Base-by-base conservation (phyloP, 768 basidiomycete species). In the Hygrophoropsis aurantiaca region DNA sequence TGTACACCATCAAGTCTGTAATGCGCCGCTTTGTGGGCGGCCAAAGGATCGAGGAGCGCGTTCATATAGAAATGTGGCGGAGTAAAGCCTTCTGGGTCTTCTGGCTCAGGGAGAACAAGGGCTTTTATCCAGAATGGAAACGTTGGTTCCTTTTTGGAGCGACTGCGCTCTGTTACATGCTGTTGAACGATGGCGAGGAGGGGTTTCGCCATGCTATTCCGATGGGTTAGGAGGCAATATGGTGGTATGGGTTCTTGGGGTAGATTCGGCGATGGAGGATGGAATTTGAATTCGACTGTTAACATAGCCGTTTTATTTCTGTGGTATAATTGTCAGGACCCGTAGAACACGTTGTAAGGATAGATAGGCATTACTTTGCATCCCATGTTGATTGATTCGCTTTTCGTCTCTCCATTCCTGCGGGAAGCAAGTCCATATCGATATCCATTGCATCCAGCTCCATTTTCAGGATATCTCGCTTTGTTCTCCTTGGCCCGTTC, bases 361-460 rank as follows among this genome's bases (percentile, higher is more conserved):
- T 42, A 43, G 46, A 40, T 35, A 34, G 25, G 71, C 80, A 54
- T 49, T 66, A 95, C 93, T 79, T 90, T 63, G 73, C 70, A 69
- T 94, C 86, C 82, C 88, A 94, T 19, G 72, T 76, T 6, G 91
- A 93, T 62, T 91, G 87, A 62, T 94, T 97, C 46, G 75, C 54
- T 55, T 75, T 85, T 48, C 84, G 73, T 50, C 81, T 73, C 53
- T 87, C 84, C 93, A 97, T 97, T 11, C 93, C 93, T 23, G 74
- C 61, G 1, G 93, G 83, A 35, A 94, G 74, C 46, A 90, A 55
- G 38, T 89, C 88, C 67, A 93, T 75, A 36, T 85, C 80, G 52
- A 92, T 83, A 37, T 85, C 85, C 51, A 76, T 66, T 26, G 69
- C 64, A 49, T 83, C 84, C 23, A 94, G 76, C 60, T 88, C 81